Percentiles rank a stretch among this genome's conserved stretches.
These are phyloP conservation scores for Tolypocladium amazonense DNA, from an alignment of 2,329 filamentous ascomycete species.

Conservation along the genomic window DNA sequence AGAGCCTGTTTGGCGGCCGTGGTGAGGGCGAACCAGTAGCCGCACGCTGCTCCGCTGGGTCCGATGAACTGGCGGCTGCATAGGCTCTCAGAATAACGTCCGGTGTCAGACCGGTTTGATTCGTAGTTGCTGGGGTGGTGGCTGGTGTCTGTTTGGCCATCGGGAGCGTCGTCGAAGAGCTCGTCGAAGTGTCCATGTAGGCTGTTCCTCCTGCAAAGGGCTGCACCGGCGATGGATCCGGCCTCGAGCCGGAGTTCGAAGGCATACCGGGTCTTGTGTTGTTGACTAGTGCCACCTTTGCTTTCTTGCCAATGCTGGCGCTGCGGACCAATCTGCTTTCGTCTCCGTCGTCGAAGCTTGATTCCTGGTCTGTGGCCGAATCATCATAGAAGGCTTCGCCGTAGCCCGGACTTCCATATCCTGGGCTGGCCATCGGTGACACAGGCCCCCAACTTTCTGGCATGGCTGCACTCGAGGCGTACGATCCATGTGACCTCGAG, in stretches of 20 bases:
- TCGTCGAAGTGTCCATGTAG: constrained; percentile 35
- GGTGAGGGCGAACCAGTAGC: constrained; percentile 18
- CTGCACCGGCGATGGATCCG: constrained; percentile 26
- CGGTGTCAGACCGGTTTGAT: constrained; percentile 21
- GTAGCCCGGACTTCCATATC: constrained; percentile 16
- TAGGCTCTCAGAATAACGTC: constrained; percentile 40
- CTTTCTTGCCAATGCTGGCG: constrained; percentile 51
- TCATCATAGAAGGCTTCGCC: constrained; percentile 41
- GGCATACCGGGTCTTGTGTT: constrained; percentile 18
- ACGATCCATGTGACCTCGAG: constrained; percentile 49
- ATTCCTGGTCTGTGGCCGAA: constrained; percentile 31
- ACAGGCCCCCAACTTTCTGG: constrained; percentile 51
- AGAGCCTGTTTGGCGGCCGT: constrained; percentile 31
- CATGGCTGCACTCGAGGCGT: constrained; percentile 62
- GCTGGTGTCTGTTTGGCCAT: constrained; percentile 9
- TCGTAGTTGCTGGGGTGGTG: constrained; percentile 6
- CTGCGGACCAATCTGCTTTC: constrained; percentile 48
- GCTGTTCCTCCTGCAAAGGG: constrained; percentile 33
- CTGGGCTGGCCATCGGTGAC: constrained; percentile 33
- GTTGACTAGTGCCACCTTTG: constrained; percentile 45
- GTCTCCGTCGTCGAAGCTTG: constrained; percentile 37
- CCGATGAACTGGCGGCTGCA: constrained; percentile 35
- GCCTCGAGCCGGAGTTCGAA: constrained; percentile 9
- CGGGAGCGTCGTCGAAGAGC: constrained; percentile 32
- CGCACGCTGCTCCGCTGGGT: constrained; percentile 23